phyloP scores from a whole-genome alignment of 768 basidiomycete species.

The Tulasnella sp. region DNA sequence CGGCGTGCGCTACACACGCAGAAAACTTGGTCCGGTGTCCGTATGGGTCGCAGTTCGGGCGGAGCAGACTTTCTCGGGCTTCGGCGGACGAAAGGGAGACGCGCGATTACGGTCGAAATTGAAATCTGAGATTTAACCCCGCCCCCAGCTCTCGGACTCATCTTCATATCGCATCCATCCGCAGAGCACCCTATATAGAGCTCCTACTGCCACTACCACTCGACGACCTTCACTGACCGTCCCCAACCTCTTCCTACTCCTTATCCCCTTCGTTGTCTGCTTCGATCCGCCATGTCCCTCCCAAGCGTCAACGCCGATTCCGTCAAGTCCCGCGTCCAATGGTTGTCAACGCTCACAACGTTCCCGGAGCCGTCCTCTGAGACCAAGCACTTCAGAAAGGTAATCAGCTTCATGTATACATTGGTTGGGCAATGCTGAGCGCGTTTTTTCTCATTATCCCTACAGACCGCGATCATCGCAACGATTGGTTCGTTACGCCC shows the following conservation, averaged over 20 bases:
- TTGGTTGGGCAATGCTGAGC: conserved; percentile 7
- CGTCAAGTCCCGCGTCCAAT: conserved; percentile 6
- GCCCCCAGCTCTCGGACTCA: not conserved
- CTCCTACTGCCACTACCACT: not conserved
- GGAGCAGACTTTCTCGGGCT: not conserved
- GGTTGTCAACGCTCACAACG: conserved; percentile 2
- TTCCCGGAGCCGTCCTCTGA: conserved; percentile 33
- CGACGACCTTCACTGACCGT: not conserved
- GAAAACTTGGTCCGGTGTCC: not conserved
- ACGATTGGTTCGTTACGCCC: conserved; percentile 68
- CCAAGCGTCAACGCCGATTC: not conserved
- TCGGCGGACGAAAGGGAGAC: not conserved
- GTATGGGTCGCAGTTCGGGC: not conserved
- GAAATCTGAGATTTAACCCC: not conserved
- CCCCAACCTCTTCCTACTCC: not conserved
- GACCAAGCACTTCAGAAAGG: conserved; percentile 87
- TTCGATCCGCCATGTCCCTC: not conserved
- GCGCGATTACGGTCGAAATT: not conserved
- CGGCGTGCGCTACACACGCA: not conserved
- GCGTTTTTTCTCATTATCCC: conserved; percentile 7
- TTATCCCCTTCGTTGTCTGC: not conserved
- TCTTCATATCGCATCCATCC: not conserved
- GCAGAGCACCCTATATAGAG: not conserved
- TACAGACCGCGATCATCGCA: conserved; percentile 94
- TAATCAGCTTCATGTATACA: conserved; percentile 26